These are phyloP conservation scores for Esteya vermicola DNA, from an alignment of 2,329 filamentous ascomycete species.

Conservation along the genomic window DNA sequence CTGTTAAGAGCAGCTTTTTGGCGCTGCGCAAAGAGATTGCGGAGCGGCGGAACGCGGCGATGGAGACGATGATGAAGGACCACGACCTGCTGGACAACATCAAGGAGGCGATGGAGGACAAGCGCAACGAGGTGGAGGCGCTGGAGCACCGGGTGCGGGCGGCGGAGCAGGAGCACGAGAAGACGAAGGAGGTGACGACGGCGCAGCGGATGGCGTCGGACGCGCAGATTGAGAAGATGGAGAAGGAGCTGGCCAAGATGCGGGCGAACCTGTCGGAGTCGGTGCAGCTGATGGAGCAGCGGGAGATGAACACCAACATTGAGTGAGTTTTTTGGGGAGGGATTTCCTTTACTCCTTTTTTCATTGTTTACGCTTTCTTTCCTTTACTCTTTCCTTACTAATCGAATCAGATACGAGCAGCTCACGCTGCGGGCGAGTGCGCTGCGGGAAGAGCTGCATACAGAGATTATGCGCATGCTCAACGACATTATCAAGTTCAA, in stretches of 20 bases:
- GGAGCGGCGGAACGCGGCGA: conserved; percentile 66
- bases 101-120: conserved; percentile 94
- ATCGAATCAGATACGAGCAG: conserved; percentile 61
- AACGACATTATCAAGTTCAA: conserved; percentile 99
- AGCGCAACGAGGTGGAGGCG: conserved; percentile 80
- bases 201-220: conserved; percentile 82
- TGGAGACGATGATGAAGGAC: conserved; percentile 88
- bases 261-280: conserved; percentile 68
- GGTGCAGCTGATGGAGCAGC: conserved; percentile 82
- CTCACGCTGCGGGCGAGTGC: conserved; percentile 70
- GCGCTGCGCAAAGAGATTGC: conserved; percentile 77
- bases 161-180: conserved; percentile 87
- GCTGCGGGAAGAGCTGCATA: conserved; percentile 93
- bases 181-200: conserved; percentile 73
- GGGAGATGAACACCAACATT: conserved; percentile 92
- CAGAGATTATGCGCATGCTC: conserved; percentile 86
- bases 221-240: conserved; percentile 95
- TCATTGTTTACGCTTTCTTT: too few relatives aligned
- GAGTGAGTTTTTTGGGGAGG: conserved; percentile 45
- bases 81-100: conserved; percentile 88
- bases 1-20: conserved; percentile 66
- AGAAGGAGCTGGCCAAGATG: conserved; percentile 95
- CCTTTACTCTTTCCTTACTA: too few relatives aligned
- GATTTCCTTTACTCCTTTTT: too few relatives aligned
- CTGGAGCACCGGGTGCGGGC: conserved; percentile 77